phyloP scores from a whole-genome alignment of 768 basidiomycete species.

The Kwoniella heveanensis region DNA sequence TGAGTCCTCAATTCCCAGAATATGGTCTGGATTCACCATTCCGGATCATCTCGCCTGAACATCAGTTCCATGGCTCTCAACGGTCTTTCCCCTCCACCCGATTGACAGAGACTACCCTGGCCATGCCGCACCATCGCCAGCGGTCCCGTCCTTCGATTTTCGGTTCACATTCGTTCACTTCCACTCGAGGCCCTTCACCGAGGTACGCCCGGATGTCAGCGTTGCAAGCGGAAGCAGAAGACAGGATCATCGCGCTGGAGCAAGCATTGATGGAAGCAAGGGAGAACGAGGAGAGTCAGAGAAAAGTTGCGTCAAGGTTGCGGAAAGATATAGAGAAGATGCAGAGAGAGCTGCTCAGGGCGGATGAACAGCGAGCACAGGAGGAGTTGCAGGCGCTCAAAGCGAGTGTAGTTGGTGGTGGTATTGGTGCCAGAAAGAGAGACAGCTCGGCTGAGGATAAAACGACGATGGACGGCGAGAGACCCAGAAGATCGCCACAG shows the following conservation, averaged over 20 bases:
- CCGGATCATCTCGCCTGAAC: slow-evolving; percentile 7
- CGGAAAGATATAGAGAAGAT: slow-evolving; percentile 42
- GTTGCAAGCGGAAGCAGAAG: slow-evolving; percentile 32
- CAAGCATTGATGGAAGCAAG: slow-evolving; percentile 39
- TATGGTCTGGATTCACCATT: slow-evolving; percentile 7
- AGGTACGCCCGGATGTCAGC: slow-evolving; percentile 19
- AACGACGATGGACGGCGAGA: not conserved
- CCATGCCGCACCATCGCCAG: slow-evolving; percentile 5
- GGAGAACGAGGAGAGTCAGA: slow-evolving; percentile 40
- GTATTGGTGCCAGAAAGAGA: slow-evolving; percentile 3
- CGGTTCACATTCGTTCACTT: not conserved
- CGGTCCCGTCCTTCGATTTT: slow-evolving; percentile 8
- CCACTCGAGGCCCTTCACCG: slow-evolving; percentile 12
- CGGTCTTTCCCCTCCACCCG: not conserved
- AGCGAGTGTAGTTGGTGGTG: slow-evolving; percentile 12
- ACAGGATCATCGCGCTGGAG: slow-evolving; percentile 35
- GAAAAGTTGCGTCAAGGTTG: slow-evolving; percentile 37
- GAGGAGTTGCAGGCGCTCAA: slow-evolving; percentile 1
- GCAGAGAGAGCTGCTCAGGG: slow-evolving; percentile 33
- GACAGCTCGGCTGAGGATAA: not conserved
- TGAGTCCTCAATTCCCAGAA: slow-evolving; percentile 2
- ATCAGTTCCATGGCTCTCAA: not conserved
- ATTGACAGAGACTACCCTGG: not conserved
- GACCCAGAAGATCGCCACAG: not conserved
- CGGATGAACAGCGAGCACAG: slow-evolving; percentile 29